These are phyloP conservation scores for Microthlaspi erraticum DNA, from an alignment of 345 rosid genomes.

Conservation along the genomic window DNA sequence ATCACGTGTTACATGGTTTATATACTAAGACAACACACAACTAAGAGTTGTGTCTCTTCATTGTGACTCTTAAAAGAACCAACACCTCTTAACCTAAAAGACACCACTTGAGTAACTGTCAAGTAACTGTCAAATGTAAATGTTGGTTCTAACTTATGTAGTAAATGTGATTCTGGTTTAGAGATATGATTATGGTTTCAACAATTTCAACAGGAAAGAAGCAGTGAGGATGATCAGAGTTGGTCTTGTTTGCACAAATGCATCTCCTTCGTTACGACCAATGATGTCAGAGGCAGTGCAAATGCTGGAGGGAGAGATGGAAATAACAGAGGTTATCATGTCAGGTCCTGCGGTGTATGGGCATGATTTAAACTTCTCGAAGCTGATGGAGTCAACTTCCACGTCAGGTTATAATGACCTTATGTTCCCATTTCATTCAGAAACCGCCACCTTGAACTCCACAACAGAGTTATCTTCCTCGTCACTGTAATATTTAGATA, in stretches of 20 bases:
- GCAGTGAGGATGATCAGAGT: conserved; percentile 46
- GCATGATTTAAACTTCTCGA: conserved; percentile 38
- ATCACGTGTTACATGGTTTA: too few relatives aligned
- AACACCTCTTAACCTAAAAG: too few relatives aligned
- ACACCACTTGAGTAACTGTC: too few relatives aligned
- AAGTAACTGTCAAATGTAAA: too few relatives aligned
- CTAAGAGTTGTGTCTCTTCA: too few relatives aligned
- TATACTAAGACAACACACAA: too few relatives aligned
- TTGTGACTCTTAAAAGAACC: too few relatives aligned
- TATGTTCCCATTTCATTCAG: conserved; percentile 28
- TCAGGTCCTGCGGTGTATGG: conserved; percentile 36
- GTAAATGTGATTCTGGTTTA: too few relatives aligned
- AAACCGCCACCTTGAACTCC: conserved; percentile 22
- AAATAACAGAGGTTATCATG: conserved; percentile 17
- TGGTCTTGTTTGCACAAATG: conserved; percentile 50
- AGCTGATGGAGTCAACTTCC: too few relatives aligned
- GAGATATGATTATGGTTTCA: too few relatives aligned
- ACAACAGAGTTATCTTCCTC: conserved; percentile 16
- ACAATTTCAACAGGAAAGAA: conserved; percentile 41
- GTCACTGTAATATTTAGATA: neutral
- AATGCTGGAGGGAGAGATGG: conserved; percentile 46
- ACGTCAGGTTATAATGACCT: conserved; percentile 18
- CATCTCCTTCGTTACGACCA: conserved; percentile 49
- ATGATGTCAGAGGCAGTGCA: conserved; percentile 47
- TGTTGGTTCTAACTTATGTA: too few relatives aligned